Evolutionary conservation across 1,139 yeast species (phyloP).

Genomic region (Kluyveromyces sp.): DNA sequence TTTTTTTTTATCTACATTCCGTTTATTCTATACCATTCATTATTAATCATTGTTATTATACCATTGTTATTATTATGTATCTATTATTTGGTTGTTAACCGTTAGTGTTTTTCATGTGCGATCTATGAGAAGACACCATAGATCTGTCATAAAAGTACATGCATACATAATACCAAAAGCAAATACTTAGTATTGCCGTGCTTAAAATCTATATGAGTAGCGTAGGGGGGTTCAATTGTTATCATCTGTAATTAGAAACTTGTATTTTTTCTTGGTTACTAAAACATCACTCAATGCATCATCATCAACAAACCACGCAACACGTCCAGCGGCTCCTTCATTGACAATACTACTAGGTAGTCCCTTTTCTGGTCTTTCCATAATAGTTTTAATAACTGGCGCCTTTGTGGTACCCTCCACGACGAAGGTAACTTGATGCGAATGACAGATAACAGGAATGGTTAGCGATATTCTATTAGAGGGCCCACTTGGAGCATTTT

Average conservation of each 20-base stretch:
- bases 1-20: not conserved
- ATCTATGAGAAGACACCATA: not conserved
- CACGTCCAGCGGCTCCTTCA: slow-evolving; percentile 94
- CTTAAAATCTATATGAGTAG: not conserved
- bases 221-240: not conserved
- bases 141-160: not conserved
- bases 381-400: slow-evolving; percentile 81
- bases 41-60: too few species aligned
- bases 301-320: slow-evolving; percentile 95
- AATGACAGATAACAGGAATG: slow-evolving; percentile 91
- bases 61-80: too few species aligned
- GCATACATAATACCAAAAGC: not conserved
- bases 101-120: too few species aligned
- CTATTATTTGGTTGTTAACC: too few species aligned
- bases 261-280: slow-evolving; percentile 30
- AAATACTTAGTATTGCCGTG: not conserved
- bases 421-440: slow-evolving; percentile 86
- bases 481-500: slow-evolving; percentile 89
- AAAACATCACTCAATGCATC: slow-evolving; percentile 73
- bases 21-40: too few species aligned
- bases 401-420: slow-evolving; percentile 96
- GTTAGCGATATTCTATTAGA: slow-evolving; percentile 82
- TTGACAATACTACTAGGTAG: slow-evolving; percentile 90
- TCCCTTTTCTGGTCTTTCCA: slow-evolving; percentile 97
- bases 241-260: slow-evolving; percentile 13